phyloP scores from a whole-genome alignment of 1,139 yeast species.

The Hansenula lynferdii region DNA sequence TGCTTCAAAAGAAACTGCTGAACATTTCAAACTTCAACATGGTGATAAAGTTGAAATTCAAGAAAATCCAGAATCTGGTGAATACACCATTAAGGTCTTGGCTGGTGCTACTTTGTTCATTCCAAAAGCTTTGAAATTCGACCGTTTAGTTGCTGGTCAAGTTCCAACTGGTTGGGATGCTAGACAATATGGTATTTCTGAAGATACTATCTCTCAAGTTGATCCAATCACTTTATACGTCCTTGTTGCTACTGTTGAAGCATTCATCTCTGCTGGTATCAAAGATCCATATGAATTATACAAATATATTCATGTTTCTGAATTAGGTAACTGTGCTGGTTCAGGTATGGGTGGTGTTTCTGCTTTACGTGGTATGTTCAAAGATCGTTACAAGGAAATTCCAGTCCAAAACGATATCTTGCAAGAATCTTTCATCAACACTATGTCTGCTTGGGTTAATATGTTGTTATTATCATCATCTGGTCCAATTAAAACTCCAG shows the following conservation, averaged over 20 bases:
- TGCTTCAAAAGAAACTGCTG: conserved; percentile 92
- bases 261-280: conserved; percentile 87
- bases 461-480: conserved; percentile 97
- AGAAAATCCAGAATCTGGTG: conserved; percentile 86
- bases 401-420: conserved; percentile 96
- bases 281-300: conserved; percentile 98
- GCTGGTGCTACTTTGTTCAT: conserved; percentile 89
- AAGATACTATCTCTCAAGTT: conserved; percentile 89
- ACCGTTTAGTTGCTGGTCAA: conserved; percentile 98
- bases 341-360: conserved; percentile 99
- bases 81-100: conserved; percentile 82
- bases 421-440: conserved; percentile 97
- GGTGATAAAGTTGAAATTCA: conserved; percentile 93
- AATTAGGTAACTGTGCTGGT: conserved; percentile 98
- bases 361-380: conserved; percentile 97
- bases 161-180: conserved; percentile 99
- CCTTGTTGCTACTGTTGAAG: conserved; percentile 92
- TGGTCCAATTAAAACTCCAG: conserved; percentile 99
- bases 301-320: conserved; percentile 96
- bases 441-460: conserved; percentile 99
- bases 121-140: conserved; percentile 95
- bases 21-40: conserved; percentile 89
- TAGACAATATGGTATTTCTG: conserved; percentile 88
- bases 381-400: conserved; percentile 83
- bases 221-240: conserved; percentile 94